These are phyloP conservation scores for Lupinus albus DNA, from an alignment of 306 rosid species.

Conservation along the genomic window DNA sequence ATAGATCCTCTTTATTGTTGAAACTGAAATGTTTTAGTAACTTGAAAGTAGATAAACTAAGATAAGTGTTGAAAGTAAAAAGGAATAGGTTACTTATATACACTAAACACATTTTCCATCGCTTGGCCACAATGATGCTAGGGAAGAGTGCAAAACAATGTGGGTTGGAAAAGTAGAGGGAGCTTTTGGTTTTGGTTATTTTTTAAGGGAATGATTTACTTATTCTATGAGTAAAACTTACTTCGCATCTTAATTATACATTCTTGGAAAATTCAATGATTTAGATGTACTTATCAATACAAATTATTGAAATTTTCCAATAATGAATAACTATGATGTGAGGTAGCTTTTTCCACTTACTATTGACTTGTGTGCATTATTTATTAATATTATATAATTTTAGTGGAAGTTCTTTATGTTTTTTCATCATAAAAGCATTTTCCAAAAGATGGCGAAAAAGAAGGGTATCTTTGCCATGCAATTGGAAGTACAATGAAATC, in stretches of 20 bases:
- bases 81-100: background rate
- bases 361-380: conserved; percentile 44
- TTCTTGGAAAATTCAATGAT: too few relatives aligned
- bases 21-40: conserved; percentile 43
- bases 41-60: conserved; percentile 42
- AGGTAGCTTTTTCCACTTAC: too few relatives aligned
- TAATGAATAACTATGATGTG: too few relatives aligned
- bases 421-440: conserved; percentile 33
- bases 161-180: conserved; percentile 42
- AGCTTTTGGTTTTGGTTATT: conserved; percentile 45
- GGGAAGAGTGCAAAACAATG: conserved; percentile 40
- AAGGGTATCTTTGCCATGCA: conserved; percentile 38
- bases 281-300: too few relatives aligned
- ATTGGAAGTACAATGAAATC: conserved; percentile 23
- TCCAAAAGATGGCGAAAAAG: conserved; percentile 38
- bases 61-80: conserved; percentile 35
- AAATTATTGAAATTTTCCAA: too few relatives aligned
- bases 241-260: too few relatives aligned
- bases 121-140: conserved; percentile 38
- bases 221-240: too few relatives aligned
- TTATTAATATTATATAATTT: conserved; percentile 36
- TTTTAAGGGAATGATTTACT: too few relatives aligned
- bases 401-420: conserved; percentile 41
- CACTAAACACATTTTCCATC: conserved; percentile 32
- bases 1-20: conserved; percentile 48